Evolutionary conservation across 768 basidiomycete genomes (phyloP), one percentile per base, ranked within the genome.

Genomic region (Clavaria fumosa): DNA sequence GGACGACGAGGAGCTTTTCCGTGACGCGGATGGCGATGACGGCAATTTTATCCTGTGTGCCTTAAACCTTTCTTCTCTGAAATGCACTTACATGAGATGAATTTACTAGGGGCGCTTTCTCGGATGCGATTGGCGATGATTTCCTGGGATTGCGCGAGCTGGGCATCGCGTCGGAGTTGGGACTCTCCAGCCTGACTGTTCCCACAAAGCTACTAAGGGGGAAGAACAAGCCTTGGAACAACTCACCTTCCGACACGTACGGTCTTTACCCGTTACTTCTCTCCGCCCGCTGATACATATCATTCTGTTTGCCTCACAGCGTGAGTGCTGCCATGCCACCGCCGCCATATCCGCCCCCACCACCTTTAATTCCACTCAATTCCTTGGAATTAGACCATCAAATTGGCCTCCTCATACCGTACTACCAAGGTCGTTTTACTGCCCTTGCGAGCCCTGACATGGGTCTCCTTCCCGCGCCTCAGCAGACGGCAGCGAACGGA

Each of bases 71-170:
- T 5, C 35, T 18, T 21, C 11, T 17, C 21, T 32, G 1, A 26
- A 23, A 10, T 31, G 24, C 11, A 34, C 27, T 15, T 5, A 38
- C 19, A 18, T 24, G 40, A 32, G 15, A 18, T 33, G 11, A 20
- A 34, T 19, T 34, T 11, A 40, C 2, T 49, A 82, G 79, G 50
- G 89, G 89, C 37, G 80, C 84, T 49, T 89, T 93, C 53, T 78
- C 85, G 0, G 84, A 88, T 35, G 66, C 75, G 11, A 67, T 91
- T 11, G 90, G 89, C 22, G 89, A 90, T 48, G 91, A 97, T 54
- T 93, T 91, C 59, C 69, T 96, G 9, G 91, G 91, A 7, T 65
- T 96, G 19, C 70, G 74, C 35, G 88, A 83, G 50, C 60, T 89
- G 31, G 91, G 90, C 21, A 85, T 95, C 35, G 89, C 86, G 15